phyloP scores from a whole-genome alignment of 208 protist species.

The Leishmania lainsoni region DNA sequence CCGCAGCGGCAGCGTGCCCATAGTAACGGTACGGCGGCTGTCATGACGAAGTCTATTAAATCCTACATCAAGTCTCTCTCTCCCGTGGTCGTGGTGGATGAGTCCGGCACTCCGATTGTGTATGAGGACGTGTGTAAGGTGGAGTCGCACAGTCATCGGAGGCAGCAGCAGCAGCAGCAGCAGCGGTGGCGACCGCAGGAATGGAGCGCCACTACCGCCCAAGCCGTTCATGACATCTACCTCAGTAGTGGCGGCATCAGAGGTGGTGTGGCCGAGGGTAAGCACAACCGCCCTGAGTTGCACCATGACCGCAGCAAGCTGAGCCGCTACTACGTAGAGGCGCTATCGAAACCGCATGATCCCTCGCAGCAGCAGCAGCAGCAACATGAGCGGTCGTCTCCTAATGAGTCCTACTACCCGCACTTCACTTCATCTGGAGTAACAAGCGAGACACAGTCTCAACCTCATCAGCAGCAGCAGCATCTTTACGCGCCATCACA shows the following conservation, averaged over 20 bases:
- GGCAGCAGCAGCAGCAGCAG: slow-evolving; percentile 6
- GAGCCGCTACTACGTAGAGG: not conserved
- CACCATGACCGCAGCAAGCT: not conserved
- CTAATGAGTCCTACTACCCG: not conserved
- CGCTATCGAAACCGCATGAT: not conserved
- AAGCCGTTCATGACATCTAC: slow-evolving; percentile 1
- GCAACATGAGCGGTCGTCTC: not conserved
- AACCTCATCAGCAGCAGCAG: not conserved
- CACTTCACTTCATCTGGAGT: slow-evolving; percentile 8
- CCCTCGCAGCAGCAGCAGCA: slow-evolving; percentile 12
- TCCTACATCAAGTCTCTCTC: slow-evolving; percentile 11
- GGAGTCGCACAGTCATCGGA: not conserved
- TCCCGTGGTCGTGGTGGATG: slow-evolving; percentile 10
- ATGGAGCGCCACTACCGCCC: not conserved
- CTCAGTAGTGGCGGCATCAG: not conserved
- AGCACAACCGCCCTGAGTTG: not conserved
- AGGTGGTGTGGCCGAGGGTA: not conserved
- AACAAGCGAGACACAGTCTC: slow-evolving; percentile 3
- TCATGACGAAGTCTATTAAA: not conserved
- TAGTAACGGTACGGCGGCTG: not conserved
- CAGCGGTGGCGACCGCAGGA: not conserved
- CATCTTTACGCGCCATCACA: slow-evolving; percentile 18
- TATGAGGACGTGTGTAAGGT: slow-evolving; percentile 10
- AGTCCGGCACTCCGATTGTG: not conserved
- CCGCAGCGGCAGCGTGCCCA: not conserved